These are phyloP conservation scores for Apiotrichum sp. DNA, from an alignment of 1,284 basidiomycete genomes.

Conservation along the genomic window DNA sequence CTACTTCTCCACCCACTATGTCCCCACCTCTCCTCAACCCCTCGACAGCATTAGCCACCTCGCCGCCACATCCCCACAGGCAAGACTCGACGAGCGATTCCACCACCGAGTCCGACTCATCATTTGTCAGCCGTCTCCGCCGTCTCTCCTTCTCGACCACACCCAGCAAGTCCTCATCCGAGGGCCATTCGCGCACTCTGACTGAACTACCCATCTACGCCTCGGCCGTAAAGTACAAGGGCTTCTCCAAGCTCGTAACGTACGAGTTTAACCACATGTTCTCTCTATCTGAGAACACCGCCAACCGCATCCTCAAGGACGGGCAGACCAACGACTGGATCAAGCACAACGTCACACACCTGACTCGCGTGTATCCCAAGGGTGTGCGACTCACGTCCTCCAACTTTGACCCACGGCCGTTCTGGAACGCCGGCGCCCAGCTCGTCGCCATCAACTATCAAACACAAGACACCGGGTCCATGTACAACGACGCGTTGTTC, in stretches of 20 bases:
- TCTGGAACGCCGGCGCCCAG: conserved; percentile 86
- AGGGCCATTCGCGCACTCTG: conserved; percentile 57
- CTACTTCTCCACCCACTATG: conserved; percentile 7
- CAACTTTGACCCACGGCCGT: conserved; percentile 84
- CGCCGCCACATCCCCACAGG: not conserved
- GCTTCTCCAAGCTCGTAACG: conserved; percentile 80
- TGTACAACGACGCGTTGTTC: conserved; percentile 88
- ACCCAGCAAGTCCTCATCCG: conserved; percentile 10
- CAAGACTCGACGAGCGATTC: conserved; percentile 22
- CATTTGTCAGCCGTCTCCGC: conserved; percentile 29
- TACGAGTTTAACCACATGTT: conserved; percentile 89
- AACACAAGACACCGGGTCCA: conserved; percentile 65
- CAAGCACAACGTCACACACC: conserved; percentile 79
- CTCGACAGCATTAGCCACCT: not conserved
- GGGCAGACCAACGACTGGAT: conserved; percentile 63
- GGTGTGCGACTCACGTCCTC: conserved; percentile 72
- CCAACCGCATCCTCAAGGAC: conserved; percentile 50
- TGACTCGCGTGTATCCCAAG: conserved; percentile 86
- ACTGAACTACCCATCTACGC: conserved; percentile 84
- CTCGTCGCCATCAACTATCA: conserved; percentile 99
- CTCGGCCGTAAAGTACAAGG: conserved; percentile 88
- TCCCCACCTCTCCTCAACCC: not conserved
- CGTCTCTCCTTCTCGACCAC: conserved; percentile 21
- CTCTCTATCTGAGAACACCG: conserved; percentile 82
- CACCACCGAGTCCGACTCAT: conserved; percentile 44